These are phyloP conservation scores for Metschnikowia vanudenii DNA, from an alignment of 805 yeast genomes.

Conservation along the genomic window DNA sequence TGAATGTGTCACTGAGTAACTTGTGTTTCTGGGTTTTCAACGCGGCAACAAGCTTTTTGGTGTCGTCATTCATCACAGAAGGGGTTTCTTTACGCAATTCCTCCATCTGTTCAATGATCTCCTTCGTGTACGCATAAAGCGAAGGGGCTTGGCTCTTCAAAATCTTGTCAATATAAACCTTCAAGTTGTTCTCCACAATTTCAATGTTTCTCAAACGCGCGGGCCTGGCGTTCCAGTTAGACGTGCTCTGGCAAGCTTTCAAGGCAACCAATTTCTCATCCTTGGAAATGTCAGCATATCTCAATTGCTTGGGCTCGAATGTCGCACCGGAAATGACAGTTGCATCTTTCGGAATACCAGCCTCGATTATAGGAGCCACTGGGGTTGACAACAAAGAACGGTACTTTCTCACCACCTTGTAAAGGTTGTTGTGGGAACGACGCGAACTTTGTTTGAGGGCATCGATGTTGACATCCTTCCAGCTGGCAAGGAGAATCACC, in stretches of 20 bases:
- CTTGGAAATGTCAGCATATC: slow-evolving; percentile 8
- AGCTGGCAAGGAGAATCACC: slow-evolving; percentile 84
- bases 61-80: slow-evolving; percentile 60
- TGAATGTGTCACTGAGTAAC: slow-evolving; percentile 71
- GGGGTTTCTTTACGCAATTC: slow-evolving; percentile 79
- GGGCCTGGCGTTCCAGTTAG: slow-evolving; percentile 58
- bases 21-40: slow-evolving; percentile 80
- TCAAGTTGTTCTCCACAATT: slow-evolving; percentile 56
- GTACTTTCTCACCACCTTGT: slow-evolving; percentile 80
- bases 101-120: slow-evolving; percentile 55
- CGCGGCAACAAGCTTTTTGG: slow-evolving; percentile 62
- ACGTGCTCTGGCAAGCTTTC: slow-evolving; percentile 31
- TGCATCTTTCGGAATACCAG: slow-evolving; percentile 42
- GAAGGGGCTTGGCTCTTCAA: slow-evolving; percentile 41
- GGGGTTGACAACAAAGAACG: slow-evolving; percentile 57
- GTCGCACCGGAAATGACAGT: slow-evolving; percentile 2
- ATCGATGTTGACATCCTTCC: slow-evolving; percentile 94
- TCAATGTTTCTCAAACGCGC: slow-evolving; percentile 50
- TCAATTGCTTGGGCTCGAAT: slow-evolving; percentile 2
- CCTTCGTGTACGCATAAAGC: slow-evolving; percentile 54
- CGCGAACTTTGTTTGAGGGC: slow-evolving; percentile 93
- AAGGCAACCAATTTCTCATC: slow-evolving; percentile 14
- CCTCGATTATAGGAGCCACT: slow-evolving; percentile 56
- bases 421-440: slow-evolving; percentile 79
- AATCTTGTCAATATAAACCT: slow-evolving; percentile 40